Evolutionary conservation across 225 moss, liverwort and hornwort species (phyloP).

Genomic region (Polytrichum formosum): DNA sequence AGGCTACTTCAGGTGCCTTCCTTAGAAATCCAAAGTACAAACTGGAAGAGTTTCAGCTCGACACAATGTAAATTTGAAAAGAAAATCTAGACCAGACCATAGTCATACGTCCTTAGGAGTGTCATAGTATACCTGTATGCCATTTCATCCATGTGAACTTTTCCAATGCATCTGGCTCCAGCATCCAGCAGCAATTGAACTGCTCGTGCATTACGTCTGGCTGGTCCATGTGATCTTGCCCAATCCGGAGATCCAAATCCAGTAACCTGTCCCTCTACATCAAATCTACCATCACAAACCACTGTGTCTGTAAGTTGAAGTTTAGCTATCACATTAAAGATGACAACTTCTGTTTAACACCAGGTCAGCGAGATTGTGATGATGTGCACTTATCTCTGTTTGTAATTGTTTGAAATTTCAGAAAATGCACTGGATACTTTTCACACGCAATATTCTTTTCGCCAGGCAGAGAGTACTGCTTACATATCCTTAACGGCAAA

Average conservation of each 20-base stretch:
- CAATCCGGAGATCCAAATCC: constrained; percentile 86
- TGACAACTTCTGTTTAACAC: background rate
- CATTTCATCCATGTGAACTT: constrained; percentile 93
- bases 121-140: constrained; percentile 67
- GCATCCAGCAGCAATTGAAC: constrained; percentile 69
- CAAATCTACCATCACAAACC: constrained; percentile 55
- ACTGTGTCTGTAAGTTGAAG: background rate
- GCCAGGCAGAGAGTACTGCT: constrained; percentile 4
- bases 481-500: constrained; percentile 94
- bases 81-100: no score
- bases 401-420: no score
- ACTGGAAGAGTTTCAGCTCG: background rate
- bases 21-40: background rate
- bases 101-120: constrained; percentile 6
- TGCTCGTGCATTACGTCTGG: constrained; percentile 61
- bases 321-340: background rate
- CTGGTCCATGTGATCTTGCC: constrained; percentile 62
- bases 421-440: background rate
- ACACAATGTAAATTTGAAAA: no score
- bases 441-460: no score
- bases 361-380: no score
- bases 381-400: no score
- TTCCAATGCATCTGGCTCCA: constrained; percentile 79
- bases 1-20: background rate
- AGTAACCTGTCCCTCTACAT: constrained; percentile 70